Base-by-base conservation (phyloP, 2,329 filamentous ascomycete species). In the Purpureocillium takamizusanense region DNA sequence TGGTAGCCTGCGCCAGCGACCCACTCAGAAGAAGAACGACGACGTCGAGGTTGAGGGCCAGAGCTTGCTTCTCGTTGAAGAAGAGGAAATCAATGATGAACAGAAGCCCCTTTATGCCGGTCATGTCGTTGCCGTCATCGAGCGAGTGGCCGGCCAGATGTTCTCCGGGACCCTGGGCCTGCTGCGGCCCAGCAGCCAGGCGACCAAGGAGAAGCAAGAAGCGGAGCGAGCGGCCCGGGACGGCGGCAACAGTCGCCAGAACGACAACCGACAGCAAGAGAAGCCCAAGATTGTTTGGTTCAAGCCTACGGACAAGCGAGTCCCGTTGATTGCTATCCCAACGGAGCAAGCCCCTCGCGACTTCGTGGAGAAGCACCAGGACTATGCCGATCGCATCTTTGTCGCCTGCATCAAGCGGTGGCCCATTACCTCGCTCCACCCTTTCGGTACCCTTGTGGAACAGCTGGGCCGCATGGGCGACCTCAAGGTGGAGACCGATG, bases 261-360 rank as follows among this genome's bases (percentile, higher is more conserved):
- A 92, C 48, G 86, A 89, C 44, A 81, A 83, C 47, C 86, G 89
- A 38, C 61, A 63, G 38, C 88, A 94, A 59, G 92, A 98, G 47
- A 95, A 95, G 67, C 92, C 92, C 46, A 98, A 98, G 79, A 98
- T 98, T 65, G 92, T 98, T 31, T 98, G 92, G 92, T 98, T 98
- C 71, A 98, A 98, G 72, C 92, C 92, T 42, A 98, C 92, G 1
- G 92, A 98, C 66, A 97, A 98, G 76, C 87, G 92, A 56, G 92
- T 98, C 35, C 92, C 92, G 36, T 72, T 98, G 48, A 98, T 98
- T 61, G 92, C 92, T 38, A 98, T 98, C 47, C 92, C 92, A 2
- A 98, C 92, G 3, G 92, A 98, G 62, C 92, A 98, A 65, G 92
- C 92, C 8, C 92, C 92, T 15, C 83, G 88, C 28, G 92, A 97